Percentiles rank a stretch among this genome's conserved stretches.
Conservation (phyloP, 805 yeast species). For the Clavispora santaluciae region DNA sequence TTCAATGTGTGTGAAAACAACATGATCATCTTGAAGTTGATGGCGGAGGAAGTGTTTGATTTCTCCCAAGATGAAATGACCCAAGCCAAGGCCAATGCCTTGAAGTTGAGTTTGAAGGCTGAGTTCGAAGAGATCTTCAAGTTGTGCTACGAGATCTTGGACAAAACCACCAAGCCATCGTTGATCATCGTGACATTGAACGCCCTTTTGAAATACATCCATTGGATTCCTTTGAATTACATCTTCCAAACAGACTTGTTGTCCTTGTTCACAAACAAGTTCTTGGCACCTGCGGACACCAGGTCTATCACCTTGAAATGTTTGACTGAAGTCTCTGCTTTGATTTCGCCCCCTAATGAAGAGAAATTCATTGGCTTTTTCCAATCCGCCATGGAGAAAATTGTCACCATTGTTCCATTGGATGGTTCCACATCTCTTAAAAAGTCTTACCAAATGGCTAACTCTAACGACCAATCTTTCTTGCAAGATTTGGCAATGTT, state of each 20-base stretch:
- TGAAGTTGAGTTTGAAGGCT: conserved; percentile 78
- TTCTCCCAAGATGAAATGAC: conserved; percentile 95
- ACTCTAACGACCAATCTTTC: conserved; percentile 83
- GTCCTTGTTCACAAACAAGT: conserved; percentile 66
- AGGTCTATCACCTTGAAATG: conserved; percentile 86
- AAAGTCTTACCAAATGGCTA: conserved; percentile 67
- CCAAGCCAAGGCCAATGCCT: conserved; percentile 81
- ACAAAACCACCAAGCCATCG: conserved; percentile 80
- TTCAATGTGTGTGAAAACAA: conserved; percentile 96
- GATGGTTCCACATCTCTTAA: conserved; percentile 59
- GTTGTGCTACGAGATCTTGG: conserved; percentile 88
- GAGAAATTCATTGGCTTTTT: conserved; percentile 65
- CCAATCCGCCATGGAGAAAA: conserved; percentile 65
- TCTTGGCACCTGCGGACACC: conserved; percentile 71
- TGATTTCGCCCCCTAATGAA: conserved; percentile 50
- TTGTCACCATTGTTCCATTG: conserved; percentile 62
- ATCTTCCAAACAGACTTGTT: conserved; percentile 84
- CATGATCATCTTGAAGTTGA: conserved; percentile 83
- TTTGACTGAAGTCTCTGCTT: conserved; percentile 81
- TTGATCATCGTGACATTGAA: conserved; percentile 80
- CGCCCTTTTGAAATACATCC: conserved; percentile 77
- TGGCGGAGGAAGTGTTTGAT: conserved; percentile 95
- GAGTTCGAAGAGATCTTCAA: conserved; percentile 93
- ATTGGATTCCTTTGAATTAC: conserved; percentile 91
- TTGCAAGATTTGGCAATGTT: conserved; percentile 94